phyloP scores from a whole-genome alignment of 2,329 filamentous ascomycete species.

The Phyllosticta citribraziliensis region DNA sequence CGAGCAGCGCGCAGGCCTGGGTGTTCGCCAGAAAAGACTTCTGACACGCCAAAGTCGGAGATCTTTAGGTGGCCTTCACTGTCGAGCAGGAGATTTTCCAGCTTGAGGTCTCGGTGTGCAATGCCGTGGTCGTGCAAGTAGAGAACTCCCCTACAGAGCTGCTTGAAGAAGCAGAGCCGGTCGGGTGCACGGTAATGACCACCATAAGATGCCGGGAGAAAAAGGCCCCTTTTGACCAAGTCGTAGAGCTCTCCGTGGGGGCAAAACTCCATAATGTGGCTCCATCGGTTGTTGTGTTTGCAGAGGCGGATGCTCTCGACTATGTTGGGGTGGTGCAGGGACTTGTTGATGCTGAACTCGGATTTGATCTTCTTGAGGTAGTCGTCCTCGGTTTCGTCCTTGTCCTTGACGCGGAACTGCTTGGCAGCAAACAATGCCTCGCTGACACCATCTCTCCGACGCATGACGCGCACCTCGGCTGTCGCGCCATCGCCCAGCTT shows the following conservation, averaged over 20 bases:
- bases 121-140: constrained; percentile 79
- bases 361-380: constrained; percentile 87
- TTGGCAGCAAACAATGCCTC: constrained; percentile 72
- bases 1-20: constrained; percentile 65
- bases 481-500: constrained; percentile 74
- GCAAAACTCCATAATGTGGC: constrained; percentile 91
- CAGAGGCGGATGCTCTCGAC: constrained; percentile 72
- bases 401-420: constrained; percentile 67
- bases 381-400: constrained; percentile 59
- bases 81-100: constrained; percentile 57
- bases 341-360: constrained; percentile 81
- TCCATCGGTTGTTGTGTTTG: constrained; percentile 64
- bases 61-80: constrained; percentile 78
- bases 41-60: constrained; percentile 82
- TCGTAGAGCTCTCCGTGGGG: constrained; percentile 69
- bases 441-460: constrained; percentile 46
- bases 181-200: constrained; percentile 51
- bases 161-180: constrained; percentile 79
- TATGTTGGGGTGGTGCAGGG: constrained; percentile 76
- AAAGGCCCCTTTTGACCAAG: constrained; percentile 52
- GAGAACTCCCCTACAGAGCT: constrained; percentile 69
- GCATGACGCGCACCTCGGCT: constrained; percentile 72
- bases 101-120: constrained; percentile 60
- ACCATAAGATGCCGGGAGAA: constrained; percentile 11
- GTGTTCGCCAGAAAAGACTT: constrained; percentile 74